Evolutionary conservation across 345 rosid genomes (phyloP).

Genomic region (Balakata baccata): DNA sequence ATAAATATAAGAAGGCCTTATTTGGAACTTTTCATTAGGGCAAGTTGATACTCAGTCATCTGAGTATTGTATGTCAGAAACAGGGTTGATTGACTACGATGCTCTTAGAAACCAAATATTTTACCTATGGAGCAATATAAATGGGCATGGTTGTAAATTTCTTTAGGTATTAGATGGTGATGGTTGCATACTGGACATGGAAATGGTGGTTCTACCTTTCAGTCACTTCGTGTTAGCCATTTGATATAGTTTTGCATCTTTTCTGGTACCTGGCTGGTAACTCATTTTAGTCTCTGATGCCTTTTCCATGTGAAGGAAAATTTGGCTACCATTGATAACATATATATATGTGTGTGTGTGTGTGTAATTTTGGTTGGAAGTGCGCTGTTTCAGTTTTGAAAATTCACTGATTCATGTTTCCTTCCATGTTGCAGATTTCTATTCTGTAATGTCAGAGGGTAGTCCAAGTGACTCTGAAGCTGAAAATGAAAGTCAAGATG

Average conservation of each 20-base stretch:
- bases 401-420: conserved; percentile 13
- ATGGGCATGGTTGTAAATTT: not conserved
- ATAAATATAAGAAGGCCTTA: not conserved
- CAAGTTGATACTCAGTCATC: not conserved
- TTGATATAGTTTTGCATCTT: not conserved
- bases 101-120: not conserved
- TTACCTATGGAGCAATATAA: not conserved
- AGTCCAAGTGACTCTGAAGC: conserved; percentile 82
- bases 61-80: not conserved
- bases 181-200: not conserved
- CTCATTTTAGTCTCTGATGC: not conserved
- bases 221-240: not conserved
- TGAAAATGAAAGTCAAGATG: conserved; percentile 92
- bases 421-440: conserved; percentile 66
- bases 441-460: conserved; percentile 97
- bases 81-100: not conserved
- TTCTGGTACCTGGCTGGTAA: not conserved
- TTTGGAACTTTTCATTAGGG: not conserved
- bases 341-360: no score
- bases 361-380: no score
- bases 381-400: not conserved
- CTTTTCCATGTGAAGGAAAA: not conserved
- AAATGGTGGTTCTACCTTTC: not conserved
- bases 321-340: not conserved
- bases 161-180: not conserved